These are phyloP conservation scores for Rhodamnia argentea DNA, from an alignment of 345 rosid species.

Conservation along the genomic window DNA sequence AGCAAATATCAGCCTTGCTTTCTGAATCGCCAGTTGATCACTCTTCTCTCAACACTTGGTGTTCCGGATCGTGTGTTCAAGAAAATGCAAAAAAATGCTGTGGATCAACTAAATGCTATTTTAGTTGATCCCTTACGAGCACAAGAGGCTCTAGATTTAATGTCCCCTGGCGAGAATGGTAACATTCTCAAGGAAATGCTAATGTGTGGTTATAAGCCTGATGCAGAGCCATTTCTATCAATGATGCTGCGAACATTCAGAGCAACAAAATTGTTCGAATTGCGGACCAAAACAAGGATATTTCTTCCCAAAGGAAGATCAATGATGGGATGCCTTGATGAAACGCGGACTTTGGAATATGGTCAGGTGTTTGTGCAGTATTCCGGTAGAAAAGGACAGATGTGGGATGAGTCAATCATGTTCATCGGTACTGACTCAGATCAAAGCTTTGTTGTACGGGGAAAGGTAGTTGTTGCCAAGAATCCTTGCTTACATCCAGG, in stretches of 20 bases:
- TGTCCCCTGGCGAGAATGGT: slow-evolving; percentile 65
- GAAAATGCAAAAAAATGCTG: slow-evolving; percentile 48
- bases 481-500: slow-evolving; percentile 77
- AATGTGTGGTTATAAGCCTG: slow-evolving; percentile 57
- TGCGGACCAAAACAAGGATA: slow-evolving; percentile 60
- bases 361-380: slow-evolving; percentile 71
- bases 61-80: slow-evolving; percentile 37
- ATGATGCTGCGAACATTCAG: slow-evolving; percentile 90
- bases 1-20: slow-evolving; percentile 60
- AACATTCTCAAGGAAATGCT: slow-evolving; percentile 58
- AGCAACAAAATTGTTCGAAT: slow-evolving; percentile 58
- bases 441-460: slow-evolving; percentile 8
- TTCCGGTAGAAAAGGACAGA: slow-evolving; percentile 10
- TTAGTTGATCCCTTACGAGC: slow-evolving; percentile 54
- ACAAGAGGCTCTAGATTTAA: slow-evolving; percentile 59
- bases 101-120: slow-evolving; percentile 49
- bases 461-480: slow-evolving; percentile 45
- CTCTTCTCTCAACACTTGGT: slow-evolving; percentile 46
- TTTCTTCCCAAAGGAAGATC: slow-evolving; percentile 51
- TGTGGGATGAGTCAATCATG: not conserved
- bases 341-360: slow-evolving; percentile 56
- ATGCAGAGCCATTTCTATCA: slow-evolving; percentile 71
- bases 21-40: slow-evolving; percentile 57
- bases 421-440: not conserved
- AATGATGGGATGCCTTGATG: slow-evolving; percentile 94